Conservation (phyloP, 257 asterid genomes). For the Paulownia fortunei region DNA sequence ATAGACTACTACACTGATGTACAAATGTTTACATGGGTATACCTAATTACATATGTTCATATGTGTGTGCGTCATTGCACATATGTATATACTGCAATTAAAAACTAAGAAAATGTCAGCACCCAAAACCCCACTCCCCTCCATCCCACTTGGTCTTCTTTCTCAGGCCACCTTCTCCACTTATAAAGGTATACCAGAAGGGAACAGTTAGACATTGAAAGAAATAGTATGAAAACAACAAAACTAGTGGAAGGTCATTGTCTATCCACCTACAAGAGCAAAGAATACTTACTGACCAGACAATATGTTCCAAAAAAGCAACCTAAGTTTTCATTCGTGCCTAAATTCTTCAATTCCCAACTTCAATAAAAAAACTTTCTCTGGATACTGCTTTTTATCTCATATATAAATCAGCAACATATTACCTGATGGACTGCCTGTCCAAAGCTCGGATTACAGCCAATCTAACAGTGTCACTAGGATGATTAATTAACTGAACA, state of each 20-base stretch:
- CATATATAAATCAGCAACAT: conserved; percentile 14
- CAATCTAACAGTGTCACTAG: conserved; percentile 53
- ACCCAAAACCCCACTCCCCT: not conserved
- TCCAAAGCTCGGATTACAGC: conserved; percentile 74
- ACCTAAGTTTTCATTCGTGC: too few relatives aligned
- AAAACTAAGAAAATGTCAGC: not conserved
- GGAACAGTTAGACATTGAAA: not conserved
- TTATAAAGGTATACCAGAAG: not conserved
- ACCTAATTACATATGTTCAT: not conserved
- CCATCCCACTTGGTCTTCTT: not conserved
- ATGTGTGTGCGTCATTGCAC: not conserved
- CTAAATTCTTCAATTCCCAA: not conserved
- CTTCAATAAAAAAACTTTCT: not conserved
- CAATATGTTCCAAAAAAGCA: not conserved
- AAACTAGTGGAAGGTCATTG: not conserved
- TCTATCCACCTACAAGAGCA: not conserved
- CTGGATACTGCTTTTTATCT: conserved; percentile 4
- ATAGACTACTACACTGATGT: not conserved
- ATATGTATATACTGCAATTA: not conserved
- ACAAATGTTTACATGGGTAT: not conserved
- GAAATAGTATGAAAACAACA: not conserved
- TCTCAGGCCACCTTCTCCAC: not conserved
- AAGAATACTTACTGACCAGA: not conserved
- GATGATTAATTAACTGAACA: conserved; percentile 66
- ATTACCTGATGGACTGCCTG: conserved; percentile 81